Evolutionary conservation across 2,329 filamentous ascomycete genomes (phyloP).

Genomic region (Corynespora cassiicola): DNA sequence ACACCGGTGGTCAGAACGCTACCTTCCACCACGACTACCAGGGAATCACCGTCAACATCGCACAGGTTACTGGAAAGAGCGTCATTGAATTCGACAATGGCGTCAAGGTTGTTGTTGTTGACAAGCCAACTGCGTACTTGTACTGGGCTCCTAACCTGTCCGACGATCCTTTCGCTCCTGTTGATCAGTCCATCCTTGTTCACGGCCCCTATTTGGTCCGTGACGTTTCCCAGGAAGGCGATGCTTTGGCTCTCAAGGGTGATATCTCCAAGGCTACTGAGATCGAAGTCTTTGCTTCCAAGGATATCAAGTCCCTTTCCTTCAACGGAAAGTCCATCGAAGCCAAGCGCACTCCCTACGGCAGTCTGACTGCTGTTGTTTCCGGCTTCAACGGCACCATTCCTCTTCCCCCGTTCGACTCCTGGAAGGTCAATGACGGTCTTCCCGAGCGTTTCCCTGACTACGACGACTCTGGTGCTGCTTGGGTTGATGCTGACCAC

Average conservation of each 20-base stretch:
- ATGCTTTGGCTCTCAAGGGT: slow-evolving; percentile 40
- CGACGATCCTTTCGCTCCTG: slow-evolving; percentile 45
- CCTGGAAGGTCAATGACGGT: slow-evolving; percentile 57
- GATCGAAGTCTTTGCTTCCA: slow-evolving; percentile 46
- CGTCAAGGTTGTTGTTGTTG: slow-evolving; percentile 44
- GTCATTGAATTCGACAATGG: slow-evolving; percentile 46
- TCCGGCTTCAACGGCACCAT: slow-evolving; percentile 28
- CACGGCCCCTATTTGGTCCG: slow-evolving; percentile 51
- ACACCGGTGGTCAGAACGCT: slow-evolving; percentile 50
- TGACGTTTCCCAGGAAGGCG: slow-evolving; percentile 26
- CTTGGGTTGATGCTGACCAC: slow-evolving; percentile 52
- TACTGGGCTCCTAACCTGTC: slow-evolving; percentile 49
- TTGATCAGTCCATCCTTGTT: slow-evolving; percentile 48
- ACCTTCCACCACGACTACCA: slow-evolving; percentile 50
- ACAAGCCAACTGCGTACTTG: slow-evolving; percentile 45
- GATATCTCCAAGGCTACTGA: slow-evolving; percentile 41
- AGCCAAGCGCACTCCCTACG: slow-evolving; percentile 41
- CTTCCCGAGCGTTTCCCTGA: slow-evolving; percentile 55
- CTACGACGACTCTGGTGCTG: slow-evolving; percentile 52
- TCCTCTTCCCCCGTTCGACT: slow-evolving; percentile 48
- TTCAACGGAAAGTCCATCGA: slow-evolving; percentile 47
- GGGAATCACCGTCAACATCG: slow-evolving; percentile 41
- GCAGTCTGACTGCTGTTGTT: slow-evolving; percentile 42
- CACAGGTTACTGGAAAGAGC: slow-evolving; percentile 36
- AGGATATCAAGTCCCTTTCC: slow-evolving; percentile 30